Evolutionary conservation across 2,329 filamentous ascomycete genomes (phyloP).

Genomic region (Metarhizium sp.): DNA sequence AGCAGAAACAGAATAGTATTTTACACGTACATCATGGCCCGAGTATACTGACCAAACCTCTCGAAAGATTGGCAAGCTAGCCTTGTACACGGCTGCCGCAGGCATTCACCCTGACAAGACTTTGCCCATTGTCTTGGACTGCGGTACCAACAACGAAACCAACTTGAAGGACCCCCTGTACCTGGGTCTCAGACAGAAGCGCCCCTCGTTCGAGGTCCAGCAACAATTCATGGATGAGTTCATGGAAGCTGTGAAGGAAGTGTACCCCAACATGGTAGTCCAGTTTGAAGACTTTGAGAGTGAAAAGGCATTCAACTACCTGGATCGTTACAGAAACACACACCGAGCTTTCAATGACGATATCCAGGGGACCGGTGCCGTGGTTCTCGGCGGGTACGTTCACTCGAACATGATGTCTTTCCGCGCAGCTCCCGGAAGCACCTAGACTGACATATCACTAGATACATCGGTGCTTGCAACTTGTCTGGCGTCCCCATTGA

Average conservation of each 20-base stretch:
- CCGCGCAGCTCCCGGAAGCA: background rate
- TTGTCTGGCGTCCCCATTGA: conserved; percentile 75
- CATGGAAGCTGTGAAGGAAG: conserved; percentile 81
- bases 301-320: conserved; percentile 78
- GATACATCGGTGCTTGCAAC: conserved; percentile 66
- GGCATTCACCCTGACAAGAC: conserved; percentile 87
- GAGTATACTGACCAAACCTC: background rate
- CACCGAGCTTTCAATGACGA: conserved; percentile 99
- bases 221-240: conserved; percentile 94
- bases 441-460: conserved; percentile 45
- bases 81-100: conserved; percentile 89
- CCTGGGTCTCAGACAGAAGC: conserved; percentile 78
- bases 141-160: conserved; percentile 55
- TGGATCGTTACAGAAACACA: conserved; percentile 77
- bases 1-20: conserved; percentile 21
- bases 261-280: conserved; percentile 59
- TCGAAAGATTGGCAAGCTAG: conserved; percentile 73
- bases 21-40: background rate
- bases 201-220: conserved; percentile 68
- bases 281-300: conserved; percentile 99
- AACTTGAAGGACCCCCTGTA: conserved; percentile 69
- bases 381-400: conserved; percentile 72
- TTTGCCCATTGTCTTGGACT: conserved; percentile 60
- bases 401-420: background rate
- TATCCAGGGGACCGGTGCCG: conserved; percentile 93